Base-by-base conservation (phyloP, 139 green algal genomes). In the Choricystis sp. region DNA sequence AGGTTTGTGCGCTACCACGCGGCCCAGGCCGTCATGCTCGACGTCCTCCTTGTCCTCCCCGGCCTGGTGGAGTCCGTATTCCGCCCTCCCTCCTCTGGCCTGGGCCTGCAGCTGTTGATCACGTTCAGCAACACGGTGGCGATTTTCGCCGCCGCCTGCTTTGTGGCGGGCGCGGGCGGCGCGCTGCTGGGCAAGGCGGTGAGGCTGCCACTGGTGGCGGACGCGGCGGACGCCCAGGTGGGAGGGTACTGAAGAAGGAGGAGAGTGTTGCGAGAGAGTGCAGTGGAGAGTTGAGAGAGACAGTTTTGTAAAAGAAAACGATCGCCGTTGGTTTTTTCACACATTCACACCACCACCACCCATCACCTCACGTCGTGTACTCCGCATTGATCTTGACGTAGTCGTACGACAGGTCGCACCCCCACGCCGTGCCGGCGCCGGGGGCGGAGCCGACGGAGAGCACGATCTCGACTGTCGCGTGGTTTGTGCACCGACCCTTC, bases 341-440 rank as follows among this genome's bases (percentile, higher is more conserved):
- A 29, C 57, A 23, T 24, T 64, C 19, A 64, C 19, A 24, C 23
- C 19, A 19, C 26, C 60, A 52, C 49, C 9, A 49, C 61, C 25
- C 26, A 61, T 14, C 49, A 2, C 28, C 22, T 76, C 56, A 84
- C 3, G 82, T 87, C 9, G 79, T 86, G 72, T 86, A 90, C 67
- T 87, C 78, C 2, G 74, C 81, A 62, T 86, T 84, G 66, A 89
- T 87, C 65, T 86, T 88, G 25, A 90, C 85, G 63, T 92, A 92
- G 28, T 92, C 85, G 57, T 92, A 92, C 20, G 71, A 85, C 3
- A 93, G 71, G 71, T 93, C 85, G 68, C 85, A 93, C 27, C 87
- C 87, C 88, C 83, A 92, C 3, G 81, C 87, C 63, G 77, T 84
- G 67, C 83, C 86, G 4, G 57, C 68, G 28, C 84, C 84, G 2